Base-by-base conservation (phyloP, 495 filamentous ascomycete genomes). In the Lineolata rhizophorae region DNA sequence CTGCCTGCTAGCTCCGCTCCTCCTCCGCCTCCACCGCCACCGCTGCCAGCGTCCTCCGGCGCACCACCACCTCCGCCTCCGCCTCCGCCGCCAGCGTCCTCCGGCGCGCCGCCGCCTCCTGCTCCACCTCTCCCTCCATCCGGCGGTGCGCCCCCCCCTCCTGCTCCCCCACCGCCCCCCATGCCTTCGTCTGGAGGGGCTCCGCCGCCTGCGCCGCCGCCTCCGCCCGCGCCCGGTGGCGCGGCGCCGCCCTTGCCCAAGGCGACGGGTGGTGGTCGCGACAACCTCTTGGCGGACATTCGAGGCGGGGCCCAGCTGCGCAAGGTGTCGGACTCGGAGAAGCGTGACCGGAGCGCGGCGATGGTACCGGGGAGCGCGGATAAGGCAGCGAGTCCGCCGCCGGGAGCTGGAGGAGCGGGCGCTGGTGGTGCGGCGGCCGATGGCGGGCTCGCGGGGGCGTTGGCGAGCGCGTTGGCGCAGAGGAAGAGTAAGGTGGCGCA, bases 401-500 rank as follows among this genome's bases (percentile, higher is more conserved):
- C 50, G 6, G n/a, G n/a, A n/a, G n/a, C n/a, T n/a, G n/a, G n/a
- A n/a, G n/a, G n/a, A n/a, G 29, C 47, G 10, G 32, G 32, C 25
- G 30, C 26, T 5, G 51, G 65, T 36, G 67, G 57, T 28, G 53
- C 58, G 11, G 50, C 48, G 20, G 60, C 51, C 9, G 67, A 63
- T 18, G 76, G 67, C 36, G 67, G 72, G 3, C 61, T 94, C 64
- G 78, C 78, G 17, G 76, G 75, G 29, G 67, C 72, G 12, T 62
- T 94, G 62, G 78, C 78, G 14, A 75, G 72, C 52, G 82, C 81
- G 31, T 55, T 94, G 36, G 76, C 78, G 36, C 70, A 67, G 55
- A 59, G 83, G 55, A 91, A 91, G 57, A 65, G 76, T 55, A 85
- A 83, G 60, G 83, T 91, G 46, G 74, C 76, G 49, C 65, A 70